A percentile compares a stretch with the other conserved stretches of the same genome.
Conservation (phyloP, 768 basidiomycete genomes). For the Psilocybe sp. region DNA sequence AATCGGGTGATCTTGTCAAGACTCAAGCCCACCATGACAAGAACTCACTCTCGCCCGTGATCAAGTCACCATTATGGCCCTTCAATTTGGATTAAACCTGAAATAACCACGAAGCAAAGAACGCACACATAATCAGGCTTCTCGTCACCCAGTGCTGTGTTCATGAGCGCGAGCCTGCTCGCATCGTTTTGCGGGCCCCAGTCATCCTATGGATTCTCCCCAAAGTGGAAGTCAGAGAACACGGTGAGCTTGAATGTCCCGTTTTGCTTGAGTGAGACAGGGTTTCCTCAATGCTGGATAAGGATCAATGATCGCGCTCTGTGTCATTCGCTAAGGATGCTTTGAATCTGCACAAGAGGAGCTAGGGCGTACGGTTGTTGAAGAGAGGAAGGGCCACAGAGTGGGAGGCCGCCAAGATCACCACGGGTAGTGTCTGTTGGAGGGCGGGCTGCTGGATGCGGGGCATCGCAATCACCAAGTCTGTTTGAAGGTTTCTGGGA, state of each 20-base stretch:
- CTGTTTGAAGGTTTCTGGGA: too few relatives aligned
- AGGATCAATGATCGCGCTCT: constrained; percentile 24
- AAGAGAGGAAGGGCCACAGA: too few relatives aligned
- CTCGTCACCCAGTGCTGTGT: constrained; percentile 51
- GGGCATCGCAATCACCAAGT: too few relatives aligned
- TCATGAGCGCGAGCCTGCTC: constrained; percentile 60
- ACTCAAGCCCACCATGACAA: background rate
- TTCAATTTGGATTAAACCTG: constrained; percentile 24
- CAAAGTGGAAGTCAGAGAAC: constrained; percentile 75
- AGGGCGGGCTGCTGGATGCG: too few relatives aligned
- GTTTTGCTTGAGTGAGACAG: constrained; percentile 49
- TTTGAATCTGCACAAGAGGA: too few relatives aligned
- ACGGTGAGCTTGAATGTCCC: constrained; percentile 71
- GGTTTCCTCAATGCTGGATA: constrained; percentile 32
- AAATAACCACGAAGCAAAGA: background rate
- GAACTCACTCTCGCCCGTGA: constrained; percentile 64
- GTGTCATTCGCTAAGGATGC: too few relatives aligned
- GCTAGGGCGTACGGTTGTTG: too few relatives aligned
- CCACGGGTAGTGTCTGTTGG: too few relatives aligned
- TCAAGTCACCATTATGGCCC: constrained; percentile 73
- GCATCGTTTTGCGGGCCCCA: constrained; percentile 69
- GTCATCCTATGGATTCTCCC: constrained; percentile 68
- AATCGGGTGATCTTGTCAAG: background rate
- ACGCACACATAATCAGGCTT: constrained; percentile 61
- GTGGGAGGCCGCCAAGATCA: too few relatives aligned